Percentiles rank a stretch among this genome's conserved stretches.
phyloP scores from a whole-genome alignment of 1,284 basidiomycete genomes.

The Ceratobasidium sp. region DNA sequence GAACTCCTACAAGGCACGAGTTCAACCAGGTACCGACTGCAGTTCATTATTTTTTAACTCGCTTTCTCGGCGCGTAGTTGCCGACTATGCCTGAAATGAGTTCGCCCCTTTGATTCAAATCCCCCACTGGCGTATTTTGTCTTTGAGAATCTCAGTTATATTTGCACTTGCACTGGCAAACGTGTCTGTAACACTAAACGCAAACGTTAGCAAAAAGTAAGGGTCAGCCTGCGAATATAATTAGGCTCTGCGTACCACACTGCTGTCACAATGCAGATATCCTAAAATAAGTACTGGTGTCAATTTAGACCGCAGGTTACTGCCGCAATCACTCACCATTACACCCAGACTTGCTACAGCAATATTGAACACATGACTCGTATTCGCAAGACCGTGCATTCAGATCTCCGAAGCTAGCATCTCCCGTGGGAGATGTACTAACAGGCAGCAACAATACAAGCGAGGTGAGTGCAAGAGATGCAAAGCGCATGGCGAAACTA shows the following conservation, averaged over 20 bases:
- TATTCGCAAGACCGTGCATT: not conserved
- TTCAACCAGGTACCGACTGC: no score
- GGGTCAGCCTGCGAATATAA: no score
- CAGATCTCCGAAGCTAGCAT: not conserved
- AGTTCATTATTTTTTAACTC: no score
- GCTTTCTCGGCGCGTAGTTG: no score
- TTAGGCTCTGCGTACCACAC: not conserved
- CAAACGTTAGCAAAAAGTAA: no score
- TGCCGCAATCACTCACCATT: not conserved
- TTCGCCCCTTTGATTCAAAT: no score
- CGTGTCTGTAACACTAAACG: no score
- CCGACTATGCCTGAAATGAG: no score
- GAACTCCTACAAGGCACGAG: no score
- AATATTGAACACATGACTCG: not conserved
- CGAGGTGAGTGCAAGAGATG: not conserved
- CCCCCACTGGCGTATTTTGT: no score
- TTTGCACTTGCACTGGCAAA: no score
- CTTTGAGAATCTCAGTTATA: no score
- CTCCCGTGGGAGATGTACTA: not conserved
- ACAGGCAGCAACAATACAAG: not conserved
- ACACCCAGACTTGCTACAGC: constrained; percentile 15
- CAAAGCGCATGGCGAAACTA: constrained; percentile 3
- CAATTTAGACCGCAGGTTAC: not conserved
- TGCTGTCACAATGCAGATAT: constrained; percentile 17
- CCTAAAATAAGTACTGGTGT: not conserved